A percentile compares a stretch with the other conserved stretches of the same genome.
Conservation (phyloP, 192 early-diverging fungal genomes). For the Dissophora ornata region DNA sequence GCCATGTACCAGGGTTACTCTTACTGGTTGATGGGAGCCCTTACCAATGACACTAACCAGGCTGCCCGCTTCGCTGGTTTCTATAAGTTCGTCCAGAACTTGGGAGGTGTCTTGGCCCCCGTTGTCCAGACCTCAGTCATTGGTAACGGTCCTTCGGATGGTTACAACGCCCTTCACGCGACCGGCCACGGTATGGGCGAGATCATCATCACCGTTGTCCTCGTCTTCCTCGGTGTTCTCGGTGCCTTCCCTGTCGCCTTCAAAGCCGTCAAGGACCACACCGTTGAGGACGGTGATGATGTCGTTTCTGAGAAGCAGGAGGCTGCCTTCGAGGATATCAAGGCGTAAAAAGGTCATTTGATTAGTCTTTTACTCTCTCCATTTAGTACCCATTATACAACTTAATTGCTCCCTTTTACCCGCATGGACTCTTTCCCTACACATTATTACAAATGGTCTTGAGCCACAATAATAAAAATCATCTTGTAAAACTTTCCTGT, state of each 20-base stretch:
- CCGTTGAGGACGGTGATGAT: conserved; percentile 31
- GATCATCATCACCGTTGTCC: conserved; percentile 28
- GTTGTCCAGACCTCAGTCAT: conserved; percentile 39
- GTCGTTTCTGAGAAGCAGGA: conserved; percentile 39
- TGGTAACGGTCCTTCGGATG: conserved; percentile 37
- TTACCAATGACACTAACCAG: conserved; percentile 82
- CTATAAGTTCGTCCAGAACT: conserved; percentile 55
- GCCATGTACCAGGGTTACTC: conserved; percentile 82
- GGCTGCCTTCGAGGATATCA: conserved; percentile 27
- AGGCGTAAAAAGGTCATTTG: conserved; percentile 13
- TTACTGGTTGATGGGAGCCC: conserved; percentile 90
- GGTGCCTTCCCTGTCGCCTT: conserved; percentile 47
- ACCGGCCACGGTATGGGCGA: conserved; percentile 34
- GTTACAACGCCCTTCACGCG: conserved; percentile 25
- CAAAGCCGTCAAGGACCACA: conserved; percentile 38
- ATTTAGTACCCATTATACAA: conserved; percentile 3
- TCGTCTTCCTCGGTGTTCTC: conserved; percentile 32
- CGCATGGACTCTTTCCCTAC: background rate
- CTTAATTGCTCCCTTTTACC: background rate
- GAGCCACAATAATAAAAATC: too few species aligned
- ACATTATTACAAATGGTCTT: too few species aligned
- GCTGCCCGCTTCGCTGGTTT: conserved; percentile 77
- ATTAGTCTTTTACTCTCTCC: background rate
- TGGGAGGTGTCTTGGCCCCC: conserved; percentile 51
- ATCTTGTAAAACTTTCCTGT: too few species aligned